Evolutionary conservation across 1,284 basidiomycete genomes (phyloP).

Genomic region (Fistulina hepatica): DNA sequence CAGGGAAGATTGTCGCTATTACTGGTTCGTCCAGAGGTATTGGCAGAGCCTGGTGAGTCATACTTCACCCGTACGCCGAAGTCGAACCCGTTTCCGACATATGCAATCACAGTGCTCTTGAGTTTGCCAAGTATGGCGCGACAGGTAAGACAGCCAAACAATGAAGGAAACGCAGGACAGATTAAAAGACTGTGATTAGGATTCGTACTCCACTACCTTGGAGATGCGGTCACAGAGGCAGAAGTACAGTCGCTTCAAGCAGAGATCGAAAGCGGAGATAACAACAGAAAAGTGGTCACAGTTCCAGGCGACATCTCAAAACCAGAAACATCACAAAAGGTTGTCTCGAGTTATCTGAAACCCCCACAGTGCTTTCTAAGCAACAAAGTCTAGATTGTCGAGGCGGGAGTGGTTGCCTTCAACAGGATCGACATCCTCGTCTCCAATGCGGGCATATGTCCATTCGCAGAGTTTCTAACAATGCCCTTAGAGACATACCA

Average conservation of each 20-base stretch:
- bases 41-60: constrained; percentile 48
- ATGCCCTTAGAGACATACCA: constrained; percentile 65
- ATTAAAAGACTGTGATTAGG: too few relatives aligned
- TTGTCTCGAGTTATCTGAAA: constrained; percentile 24
- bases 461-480: constrained; percentile 70
- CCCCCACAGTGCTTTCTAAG: too few relatives aligned
- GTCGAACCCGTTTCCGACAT: neutral
- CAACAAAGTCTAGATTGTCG: too few relatives aligned
- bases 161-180: too few relatives aligned
- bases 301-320: constrained; percentile 63
- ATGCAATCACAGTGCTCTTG: constrained; percentile 34
- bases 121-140: constrained; percentile 58
- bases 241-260: constrained; percentile 37
- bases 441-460: constrained; percentile 76
- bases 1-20: constrained; percentile 57
- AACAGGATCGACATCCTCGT: constrained; percentile 54
- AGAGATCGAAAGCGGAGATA: constrained; percentile 31
- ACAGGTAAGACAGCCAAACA: too few relatives aligned
- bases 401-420: constrained; percentile 44
- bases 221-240: constrained; percentile 42
- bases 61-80: neutral
- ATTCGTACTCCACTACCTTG: constrained; percentile 62
- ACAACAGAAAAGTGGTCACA: constrained; percentile 20
- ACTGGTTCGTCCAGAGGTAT: constrained; percentile 77
- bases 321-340: constrained; percentile 48